A percentile compares a stretch with the other conserved stretches of the same genome.
Evolutionary conservation across 2,329 filamentous ascomycete species (phyloP).

Genomic region (Catunica adiposa): DNA sequence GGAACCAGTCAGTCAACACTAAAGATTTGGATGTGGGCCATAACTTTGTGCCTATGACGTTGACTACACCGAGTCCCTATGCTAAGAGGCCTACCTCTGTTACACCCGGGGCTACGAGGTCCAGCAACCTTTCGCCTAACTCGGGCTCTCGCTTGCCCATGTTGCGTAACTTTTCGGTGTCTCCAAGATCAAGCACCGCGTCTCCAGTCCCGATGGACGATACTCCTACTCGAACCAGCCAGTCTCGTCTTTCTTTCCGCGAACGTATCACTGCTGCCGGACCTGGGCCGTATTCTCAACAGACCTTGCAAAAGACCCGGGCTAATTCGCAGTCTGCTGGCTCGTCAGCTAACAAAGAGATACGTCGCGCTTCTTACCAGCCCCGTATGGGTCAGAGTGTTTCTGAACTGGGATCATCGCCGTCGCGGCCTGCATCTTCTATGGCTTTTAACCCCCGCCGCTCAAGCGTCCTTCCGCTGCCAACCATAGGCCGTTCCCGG

Average conservation of each 20-base stretch:
- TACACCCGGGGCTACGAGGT: constrained; percentile 23
- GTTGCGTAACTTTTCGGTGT: constrained; percentile 29
- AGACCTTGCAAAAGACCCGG: constrained; percentile 30
- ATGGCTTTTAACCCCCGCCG: constrained; percentile 32
- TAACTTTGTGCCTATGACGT: constrained; percentile 45
- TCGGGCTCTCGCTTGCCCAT: constrained; percentile 31
- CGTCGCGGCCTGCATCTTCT: constrained; percentile 38
- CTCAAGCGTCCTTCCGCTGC: constrained; percentile 37
- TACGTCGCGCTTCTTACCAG: constrained; percentile 38
- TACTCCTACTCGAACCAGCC: constrained; percentile 29
- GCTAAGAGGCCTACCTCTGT: constrained; percentile 29
- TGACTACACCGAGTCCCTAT: constrained; percentile 44
- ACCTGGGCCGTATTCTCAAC: constrained; percentile 32
- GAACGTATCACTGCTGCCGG: constrained; percentile 32
- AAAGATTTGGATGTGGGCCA: constrained; percentile 48
- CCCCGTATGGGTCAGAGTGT: constrained; percentile 21
- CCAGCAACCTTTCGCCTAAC: constrained; percentile 25
- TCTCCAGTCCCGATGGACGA: constrained; percentile 28
- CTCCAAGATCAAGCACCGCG: constrained; percentile 28
- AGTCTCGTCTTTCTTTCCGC: constrained; percentile 35
- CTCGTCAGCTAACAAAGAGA: constrained; percentile 17
- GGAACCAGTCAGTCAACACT: constrained; percentile 54
- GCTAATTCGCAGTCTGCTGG: constrained; percentile 26
- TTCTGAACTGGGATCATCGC: constrained; percentile 1
- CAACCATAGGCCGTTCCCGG: constrained; percentile 21